These are phyloP conservation scores for Fistulinella prunicolor DNA, from an alignment of 768 basidiomycete genomes.

Conservation along the genomic window DNA sequence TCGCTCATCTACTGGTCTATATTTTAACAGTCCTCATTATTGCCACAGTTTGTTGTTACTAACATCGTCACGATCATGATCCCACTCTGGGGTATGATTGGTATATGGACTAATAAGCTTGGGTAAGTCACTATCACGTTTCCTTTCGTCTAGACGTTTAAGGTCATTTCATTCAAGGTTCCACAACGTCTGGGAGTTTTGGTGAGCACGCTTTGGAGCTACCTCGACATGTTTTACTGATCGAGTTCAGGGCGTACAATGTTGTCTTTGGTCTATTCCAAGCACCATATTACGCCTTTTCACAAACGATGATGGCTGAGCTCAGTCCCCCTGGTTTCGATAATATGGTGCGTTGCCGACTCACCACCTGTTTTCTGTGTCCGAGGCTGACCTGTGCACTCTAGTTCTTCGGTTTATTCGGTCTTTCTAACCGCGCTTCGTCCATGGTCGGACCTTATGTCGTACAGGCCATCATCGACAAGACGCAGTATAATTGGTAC, in stretches of 20 bases:
- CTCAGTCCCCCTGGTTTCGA: slow-evolving; percentile 86
- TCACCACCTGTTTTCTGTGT: background rate
- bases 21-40: background rate
- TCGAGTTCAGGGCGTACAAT: slow-evolving; percentile 63
- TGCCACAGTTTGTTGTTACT: slow-evolving; percentile 63
- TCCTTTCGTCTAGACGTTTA: slow-evolving; percentile 3
- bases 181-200: slow-evolving; percentile 87
- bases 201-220: slow-evolving; percentile 40
- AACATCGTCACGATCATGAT: slow-evolving; percentile 75
- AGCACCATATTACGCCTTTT: slow-evolving; percentile 84
- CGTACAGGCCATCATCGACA: slow-evolving; percentile 78
- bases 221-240: background rate
- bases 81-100: slow-evolving; percentile 84
- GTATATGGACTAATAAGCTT: slow-evolving; percentile 73
- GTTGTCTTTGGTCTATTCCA: slow-evolving; percentile 78
- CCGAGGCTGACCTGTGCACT: background rate
- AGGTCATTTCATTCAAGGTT: slow-evolving; percentile 38
- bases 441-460: slow-evolving; percentile 87
- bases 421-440: slow-evolving; percentile 80
- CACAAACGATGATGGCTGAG: slow-evolving; percentile 88
- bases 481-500: slow-evolving; percentile 70
- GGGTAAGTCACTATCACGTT: slow-evolving; percentile 47
- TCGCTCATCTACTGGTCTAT: slow-evolving; percentile 1
- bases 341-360: slow-evolving; percentile 51
- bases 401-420: slow-evolving; percentile 85